Base-by-base conservation (phyloP, 2,329 filamentous ascomycete genomes). In the Taxawa tesnikishii region DNA sequence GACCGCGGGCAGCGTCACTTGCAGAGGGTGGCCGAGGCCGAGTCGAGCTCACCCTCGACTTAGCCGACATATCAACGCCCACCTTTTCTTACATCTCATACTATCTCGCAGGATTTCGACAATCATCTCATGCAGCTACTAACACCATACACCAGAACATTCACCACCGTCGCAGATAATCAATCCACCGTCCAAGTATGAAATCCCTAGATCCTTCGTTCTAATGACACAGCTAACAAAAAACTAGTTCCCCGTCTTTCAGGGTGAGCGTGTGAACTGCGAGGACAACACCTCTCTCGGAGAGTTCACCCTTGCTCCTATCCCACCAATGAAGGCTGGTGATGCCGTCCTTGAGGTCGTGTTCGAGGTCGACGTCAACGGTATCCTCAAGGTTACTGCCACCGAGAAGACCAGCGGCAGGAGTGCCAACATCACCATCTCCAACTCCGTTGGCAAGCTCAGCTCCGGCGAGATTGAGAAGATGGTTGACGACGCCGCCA, bases 301-400 rank as follows among this genome's bases (percentile, higher is more conserved):
- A 60, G 67, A 41, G 23, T 41, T 41, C 33, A 40, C 38, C 19
- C 34, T 41, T 27, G 36, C 42, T 24, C 40, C 42, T 15, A 88
- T 71, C 63, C 87, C 69, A 64, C 71, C 71, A 5, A 79, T 94
- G 84, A 79, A 79, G 54, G 88, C 90, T 54, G 88, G 90, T 60
- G 90, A 98, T 59, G 83, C 90, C 49, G 87, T 93, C 46, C 81
- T 98, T 28, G 90, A 98, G 68, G 83, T 88, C 49, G 85, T 96
- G 61, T 96, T 98, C 67, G 90, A 98, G 70, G 90, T 98, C 56
- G 90, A 98, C 50, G 90, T 94, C 74, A 98, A 98, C 73, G 90
- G 90, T 79, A 94, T 94, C 61, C 79, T 98, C 47, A 98, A 98
- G 79, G 90, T 96, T 54, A 96, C 88, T 43, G 90, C 90, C 47